phyloP scores from a whole-genome alignment of 371 early-diverging fungal species.

The Hamiltosporidium tvaerminnensis region DNA sequence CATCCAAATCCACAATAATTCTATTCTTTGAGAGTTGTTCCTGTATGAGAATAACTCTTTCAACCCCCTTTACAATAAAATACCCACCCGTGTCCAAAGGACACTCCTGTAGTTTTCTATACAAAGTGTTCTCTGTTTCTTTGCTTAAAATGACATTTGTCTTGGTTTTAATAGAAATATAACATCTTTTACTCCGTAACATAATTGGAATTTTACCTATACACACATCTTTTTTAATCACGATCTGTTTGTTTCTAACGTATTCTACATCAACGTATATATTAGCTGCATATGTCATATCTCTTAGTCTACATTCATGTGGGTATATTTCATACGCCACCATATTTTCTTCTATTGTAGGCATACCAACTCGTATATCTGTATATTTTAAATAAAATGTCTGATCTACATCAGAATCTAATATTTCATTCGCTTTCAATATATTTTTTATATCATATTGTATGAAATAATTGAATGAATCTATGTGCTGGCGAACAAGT shows the following conservation, averaged over 20 bases:
- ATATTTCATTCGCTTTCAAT: slow-evolving; percentile 72
- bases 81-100: slow-evolving; percentile 97
- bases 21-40: slow-evolving; percentile 99
- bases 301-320: slow-evolving; percentile 91
- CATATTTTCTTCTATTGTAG: slow-evolving; percentile 4
- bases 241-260: slow-evolving; percentile 67
- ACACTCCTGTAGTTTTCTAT: slow-evolving; percentile 76
- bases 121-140: slow-evolving; percentile 61
- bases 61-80: slow-evolving; percentile 90
- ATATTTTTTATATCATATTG: slow-evolving; percentile 82
- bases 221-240: slow-evolving; percentile 65
- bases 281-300: slow-evolving; percentile 83
- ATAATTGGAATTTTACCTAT: slow-evolving; percentile 96
- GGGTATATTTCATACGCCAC: slow-evolving; percentile 54
- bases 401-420: slow-evolving; percentile 93
- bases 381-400: slow-evolving; percentile 71
- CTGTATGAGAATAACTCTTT: slow-evolving; percentile 96
- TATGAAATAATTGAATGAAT: slow-evolving; percentile 96
- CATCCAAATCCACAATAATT: slow-evolving; percentile 85
- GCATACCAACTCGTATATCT: slow-evolving; percentile 43
- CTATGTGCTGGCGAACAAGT: slow-evolving; percentile 94
- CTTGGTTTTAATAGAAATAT: slow-evolving; percentile 51
- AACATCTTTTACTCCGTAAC: slow-evolving; percentile 76
- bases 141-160: slow-evolving; percentile 23
- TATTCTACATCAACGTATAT: slow-evolving; percentile 92